Base-by-base conservation (phyloP, 345 rosid genomes). In the Combretum micranthum region DNA sequence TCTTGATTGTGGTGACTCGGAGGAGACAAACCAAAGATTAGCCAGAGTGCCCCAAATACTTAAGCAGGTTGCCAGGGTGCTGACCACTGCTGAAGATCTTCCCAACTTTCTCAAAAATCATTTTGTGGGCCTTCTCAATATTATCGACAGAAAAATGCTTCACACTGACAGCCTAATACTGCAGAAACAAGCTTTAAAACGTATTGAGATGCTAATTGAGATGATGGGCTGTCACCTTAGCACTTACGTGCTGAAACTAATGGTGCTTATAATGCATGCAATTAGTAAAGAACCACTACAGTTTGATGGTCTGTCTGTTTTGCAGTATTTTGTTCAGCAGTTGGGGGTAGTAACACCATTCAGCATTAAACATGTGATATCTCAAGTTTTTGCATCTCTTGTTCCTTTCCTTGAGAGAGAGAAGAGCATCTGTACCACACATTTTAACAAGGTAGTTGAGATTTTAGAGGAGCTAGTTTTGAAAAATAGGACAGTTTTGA, bases 211-310 rank as follows among this genome's bases (percentile, higher is more conserved):
- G 82, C 76, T 92, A 65, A 88, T 92, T 63, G 77, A 81, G 64
- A 77, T 88, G 93, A 92, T 92, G 90, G 98, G 98, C 50, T 83
- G 79, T 50, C 85, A 83, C 55, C 80, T 92, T 59, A 87, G 71
- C 68, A 86, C 97, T 55, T 84, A 92, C 70, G 86, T 88, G 68
- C 98, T 95, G 23, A 92, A 92, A 74, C 69, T 92, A 61, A 79
- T 92, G 88, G 97, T 92, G 71, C 91, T 92, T 73, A 91, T 92
- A 64, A 84, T 84, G 95, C 93, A 88, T 83, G 90, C 91, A 43
- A 78, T 88, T 64, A 79, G 64, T 52, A 92, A 83, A 73, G 98
- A 86, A 69, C 72, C 81, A 62, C 89, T 92, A 56, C 97, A 88
- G 60, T 70, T 80, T 60, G 86, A 88, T 65, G 98, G 98, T 65